These are phyloP conservation scores for Phalaenopsis equestris DNA, from an alignment of 106 monocot genomes.

Conservation along the genomic window DNA sequence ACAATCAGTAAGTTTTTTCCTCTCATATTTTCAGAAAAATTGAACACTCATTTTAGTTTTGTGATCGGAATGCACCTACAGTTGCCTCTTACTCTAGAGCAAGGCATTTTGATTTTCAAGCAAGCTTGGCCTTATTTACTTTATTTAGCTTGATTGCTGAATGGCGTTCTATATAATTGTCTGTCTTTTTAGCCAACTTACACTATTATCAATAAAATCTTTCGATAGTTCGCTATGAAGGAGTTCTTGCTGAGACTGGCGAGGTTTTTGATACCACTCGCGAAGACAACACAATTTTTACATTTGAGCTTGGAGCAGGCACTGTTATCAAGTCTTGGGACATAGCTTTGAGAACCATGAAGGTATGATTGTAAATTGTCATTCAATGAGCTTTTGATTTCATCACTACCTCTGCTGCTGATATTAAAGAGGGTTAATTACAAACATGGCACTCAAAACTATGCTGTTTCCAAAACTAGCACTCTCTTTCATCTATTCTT, in stretches of 20 bases:
- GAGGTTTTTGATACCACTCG: slow-evolving; percentile 93
- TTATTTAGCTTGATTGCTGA: not conserved
- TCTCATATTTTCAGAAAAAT: not conserved
- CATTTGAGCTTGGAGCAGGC: slow-evolving; percentile 82
- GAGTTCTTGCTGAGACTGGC: slow-evolving; percentile 76
- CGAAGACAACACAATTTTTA: slow-evolving; percentile 87
- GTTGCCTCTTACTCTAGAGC: too few species aligned
- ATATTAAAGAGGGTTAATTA: not conserved
- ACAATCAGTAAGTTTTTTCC: not conserved
- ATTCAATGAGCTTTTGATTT: not conserved
- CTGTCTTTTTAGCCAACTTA: not conserved
- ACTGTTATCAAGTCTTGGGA: slow-evolving; percentile 94
- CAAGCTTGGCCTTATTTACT: not conserved
- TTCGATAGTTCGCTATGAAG: slow-evolving; percentile 88
- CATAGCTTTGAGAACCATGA: slow-evolving; percentile 90
- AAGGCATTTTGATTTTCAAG: too few species aligned
- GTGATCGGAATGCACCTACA: too few species aligned
- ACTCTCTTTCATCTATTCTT: too few species aligned
- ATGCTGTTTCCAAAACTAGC: too few species aligned
- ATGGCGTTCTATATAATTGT: not conserved
- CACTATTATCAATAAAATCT: not conserved
- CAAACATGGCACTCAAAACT: too few species aligned
- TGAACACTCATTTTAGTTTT: not conserved
- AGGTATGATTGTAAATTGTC: slow-evolving; percentile 29
- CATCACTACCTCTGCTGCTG: not conserved